Evolutionary conservation across 257 asterid species (phyloP).

Genomic region (Gardenia jasminoides): DNA sequence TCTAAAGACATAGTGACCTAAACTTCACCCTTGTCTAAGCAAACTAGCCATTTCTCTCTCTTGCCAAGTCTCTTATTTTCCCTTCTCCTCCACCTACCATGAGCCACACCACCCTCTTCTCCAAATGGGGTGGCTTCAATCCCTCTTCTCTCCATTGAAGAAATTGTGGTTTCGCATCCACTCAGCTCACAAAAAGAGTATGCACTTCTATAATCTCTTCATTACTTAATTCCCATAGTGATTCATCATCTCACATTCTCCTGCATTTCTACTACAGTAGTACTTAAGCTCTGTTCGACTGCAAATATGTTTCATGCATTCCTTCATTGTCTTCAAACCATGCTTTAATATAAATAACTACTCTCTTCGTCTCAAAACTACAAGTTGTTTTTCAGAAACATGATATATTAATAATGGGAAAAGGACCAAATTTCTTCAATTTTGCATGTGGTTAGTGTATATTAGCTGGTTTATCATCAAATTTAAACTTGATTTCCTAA

Average conservation of each 20-base stretch:
- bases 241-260: neutral
- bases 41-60: conserved; percentile 45
- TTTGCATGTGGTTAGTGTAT: neutral
- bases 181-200: conserved; percentile 77
- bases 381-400: no score
- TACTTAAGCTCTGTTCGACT: neutral
- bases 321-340: neutral
- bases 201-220: neutral
- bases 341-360: neutral
- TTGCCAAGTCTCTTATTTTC: conserved; percentile 32
- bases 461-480: neutral
- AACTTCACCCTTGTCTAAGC: conserved; percentile 92
- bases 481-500: no score
- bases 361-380: no score
- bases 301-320: neutral
- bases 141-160: conserved; percentile 91
- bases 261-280: neutral
- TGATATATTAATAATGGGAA: no score
- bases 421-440: neutral
- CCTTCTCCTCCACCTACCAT: conserved; percentile 37
- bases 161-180: conserved; percentile 81
- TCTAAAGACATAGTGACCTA: conserved; percentile 42
- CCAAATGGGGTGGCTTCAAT: conserved; percentile 85
- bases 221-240: neutral
- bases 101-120: conserved; percentile 45